Conservation (phyloP, 805 yeast genomes). For the Dipodascus albidus region DNA sequence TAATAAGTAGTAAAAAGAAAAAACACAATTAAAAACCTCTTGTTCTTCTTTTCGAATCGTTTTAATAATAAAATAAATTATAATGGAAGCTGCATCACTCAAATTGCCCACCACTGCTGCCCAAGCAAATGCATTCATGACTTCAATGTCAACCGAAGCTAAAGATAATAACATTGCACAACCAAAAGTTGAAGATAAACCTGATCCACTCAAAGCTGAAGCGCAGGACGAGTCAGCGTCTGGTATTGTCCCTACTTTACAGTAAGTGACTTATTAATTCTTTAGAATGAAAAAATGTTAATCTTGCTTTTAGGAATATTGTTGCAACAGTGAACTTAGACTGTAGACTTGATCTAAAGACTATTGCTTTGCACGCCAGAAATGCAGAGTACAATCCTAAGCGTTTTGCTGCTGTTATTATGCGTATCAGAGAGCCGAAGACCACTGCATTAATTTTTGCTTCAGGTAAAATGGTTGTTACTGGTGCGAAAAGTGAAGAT, state of each 20-base stretch:
- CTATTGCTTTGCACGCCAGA: slow-evolving; percentile 96
- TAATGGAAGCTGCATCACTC: slow-evolving; percentile 1
- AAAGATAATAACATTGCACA: slow-evolving; percentile 8
- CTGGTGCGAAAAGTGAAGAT: slow-evolving; percentile 98
- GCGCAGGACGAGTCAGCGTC: slow-evolving; percentile 59
- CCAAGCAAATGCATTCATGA: slow-evolving; percentile 61
- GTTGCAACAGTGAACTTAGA: slow-evolving; percentile 97
- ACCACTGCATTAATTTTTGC: slow-evolving; percentile 97
- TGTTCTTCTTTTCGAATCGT: background rate
- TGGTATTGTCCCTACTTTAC: slow-evolving; percentile 88
- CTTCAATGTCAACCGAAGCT: slow-evolving; percentile 40
- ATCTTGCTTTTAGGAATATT: slow-evolving; percentile 49
- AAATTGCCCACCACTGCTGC: slow-evolving; percentile 58
- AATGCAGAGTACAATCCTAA: slow-evolving; percentile 95
- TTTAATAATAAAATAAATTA: slow-evolving; percentile 1
- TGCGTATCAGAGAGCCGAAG: slow-evolving; percentile 98
- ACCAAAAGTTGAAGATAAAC: slow-evolving; percentile 7
- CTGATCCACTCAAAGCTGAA: slow-evolving; percentile 11
- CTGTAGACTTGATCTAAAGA: slow-evolving; percentile 89
- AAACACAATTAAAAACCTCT: background rate
- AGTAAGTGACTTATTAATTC: slow-evolving; percentile 15
- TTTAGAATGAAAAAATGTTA: slow-evolving; percentile 1
- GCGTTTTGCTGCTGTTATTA: slow-evolving; percentile 98
- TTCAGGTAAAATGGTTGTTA: slow-evolving; percentile 98
- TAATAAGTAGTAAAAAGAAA: background rate